Evolutionary conservation across 352 stramenopile species (phyloP).

Genomic region (Thraustochytrium sp.): DNA sequence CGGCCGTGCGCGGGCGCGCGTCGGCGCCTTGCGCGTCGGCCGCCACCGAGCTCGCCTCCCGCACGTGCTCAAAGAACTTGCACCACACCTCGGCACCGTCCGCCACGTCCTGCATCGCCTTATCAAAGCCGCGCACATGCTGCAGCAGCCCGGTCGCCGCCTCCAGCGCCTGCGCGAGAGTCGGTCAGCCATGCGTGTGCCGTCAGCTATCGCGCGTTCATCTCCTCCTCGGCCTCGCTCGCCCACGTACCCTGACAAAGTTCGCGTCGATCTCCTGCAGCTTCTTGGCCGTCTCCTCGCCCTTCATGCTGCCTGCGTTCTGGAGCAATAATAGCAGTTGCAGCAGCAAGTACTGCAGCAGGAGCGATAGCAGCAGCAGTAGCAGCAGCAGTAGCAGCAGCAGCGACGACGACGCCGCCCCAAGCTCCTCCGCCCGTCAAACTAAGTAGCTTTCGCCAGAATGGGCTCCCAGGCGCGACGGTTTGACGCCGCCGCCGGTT

Average conservation of each 20-base stretch:
- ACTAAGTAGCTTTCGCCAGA: neutral
- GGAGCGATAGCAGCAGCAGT: neutral
- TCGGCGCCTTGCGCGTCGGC: neutral
- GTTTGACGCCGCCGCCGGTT: neutral
- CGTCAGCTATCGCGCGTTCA: too few relatives aligned
- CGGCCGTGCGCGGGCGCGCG: neutral
- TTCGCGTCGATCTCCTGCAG: slow-evolving; percentile 33
- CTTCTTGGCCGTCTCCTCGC: neutral
- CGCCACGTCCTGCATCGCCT: slow-evolving; percentile 22
- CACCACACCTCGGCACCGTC: neutral
- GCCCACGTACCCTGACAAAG: slow-evolving; percentile 26
- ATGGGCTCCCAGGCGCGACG: neutral
- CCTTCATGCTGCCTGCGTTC: neutral
- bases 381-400: too few relatives aligned
- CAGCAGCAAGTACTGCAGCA: neutral
- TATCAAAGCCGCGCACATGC: slow-evolving; percentile 7
- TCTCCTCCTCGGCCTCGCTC: neutral
- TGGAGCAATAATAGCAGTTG: neutral
- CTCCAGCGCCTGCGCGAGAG: neutral
- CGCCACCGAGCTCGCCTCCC: neutral
- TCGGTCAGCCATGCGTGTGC: too few relatives aligned
- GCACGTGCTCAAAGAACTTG: neutral
- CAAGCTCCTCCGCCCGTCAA: too few relatives aligned
- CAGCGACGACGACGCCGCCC: too few relatives aligned
- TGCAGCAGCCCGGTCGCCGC: neutral